Conservation (phyloP, 31 red algal species). For the Bonnemaisonia californica region DNA sequence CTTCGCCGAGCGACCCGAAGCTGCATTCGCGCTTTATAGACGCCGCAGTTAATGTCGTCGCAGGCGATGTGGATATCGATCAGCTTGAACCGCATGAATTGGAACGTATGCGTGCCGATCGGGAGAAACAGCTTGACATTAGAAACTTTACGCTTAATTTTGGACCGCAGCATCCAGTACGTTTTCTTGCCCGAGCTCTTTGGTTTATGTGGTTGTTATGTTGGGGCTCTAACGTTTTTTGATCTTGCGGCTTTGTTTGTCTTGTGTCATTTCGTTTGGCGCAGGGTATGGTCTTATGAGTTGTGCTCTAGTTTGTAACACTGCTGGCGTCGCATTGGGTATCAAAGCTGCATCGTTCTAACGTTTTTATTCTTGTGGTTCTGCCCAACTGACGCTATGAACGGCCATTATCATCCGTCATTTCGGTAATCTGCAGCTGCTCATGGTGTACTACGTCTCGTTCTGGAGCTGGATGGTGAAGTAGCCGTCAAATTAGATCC, state of each 20-base stretch:
- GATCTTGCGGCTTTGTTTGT: too few relatives aligned
- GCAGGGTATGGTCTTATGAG: too few relatives aligned
- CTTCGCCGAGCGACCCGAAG: neutral
- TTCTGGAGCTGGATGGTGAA: constrained; percentile 94
- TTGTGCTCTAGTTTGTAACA: too few relatives aligned
- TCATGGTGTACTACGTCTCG: constrained; percentile 98
- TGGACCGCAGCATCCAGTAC: constrained; percentile 98
- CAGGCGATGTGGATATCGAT: constrained; percentile 69
- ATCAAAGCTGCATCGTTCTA: too few relatives aligned
- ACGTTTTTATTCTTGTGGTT: too few relatives aligned
- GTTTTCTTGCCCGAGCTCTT: neutral
- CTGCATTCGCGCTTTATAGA: constrained; percentile 49
- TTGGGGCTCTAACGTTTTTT: too few relatives aligned
- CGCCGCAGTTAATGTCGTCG: constrained; percentile 59
- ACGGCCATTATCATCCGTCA: too few relatives aligned
- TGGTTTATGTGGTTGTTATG: neutral
- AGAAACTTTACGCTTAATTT: constrained; percentile 98
- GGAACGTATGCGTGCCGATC: constrained; percentile 72
- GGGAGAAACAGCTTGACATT: constrained; percentile 84
- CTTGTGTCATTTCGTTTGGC: too few relatives aligned
- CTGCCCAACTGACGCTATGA: too few relatives aligned
- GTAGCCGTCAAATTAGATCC: constrained; percentile 83
- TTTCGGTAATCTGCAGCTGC: too few relatives aligned
- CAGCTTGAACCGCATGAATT: constrained; percentile 81
- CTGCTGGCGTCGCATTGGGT: too few relatives aligned